Conservation (phyloP, 129 eudicot genomes). For the Cynara cardunculus region DNA sequence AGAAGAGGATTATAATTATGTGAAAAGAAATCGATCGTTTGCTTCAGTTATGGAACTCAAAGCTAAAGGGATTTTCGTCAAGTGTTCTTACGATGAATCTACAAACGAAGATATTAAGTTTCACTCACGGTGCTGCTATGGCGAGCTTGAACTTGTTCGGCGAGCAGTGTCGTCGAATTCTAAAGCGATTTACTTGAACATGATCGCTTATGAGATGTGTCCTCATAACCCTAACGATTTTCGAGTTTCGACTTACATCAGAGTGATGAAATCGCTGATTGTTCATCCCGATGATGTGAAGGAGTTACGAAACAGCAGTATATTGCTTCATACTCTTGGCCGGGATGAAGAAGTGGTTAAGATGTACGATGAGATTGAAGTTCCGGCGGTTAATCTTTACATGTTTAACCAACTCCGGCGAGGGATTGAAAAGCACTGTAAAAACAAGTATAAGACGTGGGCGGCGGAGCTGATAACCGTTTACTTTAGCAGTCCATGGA, state of each 20-base stretch:
- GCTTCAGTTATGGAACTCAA: conserved; percentile 33
- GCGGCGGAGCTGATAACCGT: conserved; percentile 31
- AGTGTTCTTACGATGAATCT: not conserved
- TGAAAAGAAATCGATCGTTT: conserved; percentile 25
- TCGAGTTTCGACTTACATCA: conserved; percentile 28
- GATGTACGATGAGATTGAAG: conserved; percentile 33
- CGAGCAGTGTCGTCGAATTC: conserved; percentile 15
- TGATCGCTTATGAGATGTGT: conserved; percentile 47
- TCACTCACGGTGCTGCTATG: conserved; percentile 21
- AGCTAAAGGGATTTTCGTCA: conserved; percentile 28
- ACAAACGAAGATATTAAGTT: conserved; percentile 30
- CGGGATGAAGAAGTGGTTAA: conserved; percentile 42
- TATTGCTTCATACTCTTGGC: conserved; percentile 27
- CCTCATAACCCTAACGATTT: conserved; percentile 34
- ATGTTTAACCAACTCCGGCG: conserved; percentile 13
- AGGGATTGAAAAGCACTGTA: conserved; percentile 24
- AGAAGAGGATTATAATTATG: conserved; percentile 15
- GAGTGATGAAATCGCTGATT: conserved; percentile 40
- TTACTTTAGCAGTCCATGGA: conserved; percentile 51
- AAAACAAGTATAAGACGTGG: conserved; percentile 34
- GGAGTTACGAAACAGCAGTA: conserved; percentile 17
- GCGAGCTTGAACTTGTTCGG: conserved; percentile 25
- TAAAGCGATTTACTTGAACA: conserved; percentile 28
- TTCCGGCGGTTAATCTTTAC: conserved; percentile 2
- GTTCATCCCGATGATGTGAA: conserved; percentile 34